Conservation (phyloP, 371 early-diverging fungal species). For the Lichtheimia corymbifera region DNA sequence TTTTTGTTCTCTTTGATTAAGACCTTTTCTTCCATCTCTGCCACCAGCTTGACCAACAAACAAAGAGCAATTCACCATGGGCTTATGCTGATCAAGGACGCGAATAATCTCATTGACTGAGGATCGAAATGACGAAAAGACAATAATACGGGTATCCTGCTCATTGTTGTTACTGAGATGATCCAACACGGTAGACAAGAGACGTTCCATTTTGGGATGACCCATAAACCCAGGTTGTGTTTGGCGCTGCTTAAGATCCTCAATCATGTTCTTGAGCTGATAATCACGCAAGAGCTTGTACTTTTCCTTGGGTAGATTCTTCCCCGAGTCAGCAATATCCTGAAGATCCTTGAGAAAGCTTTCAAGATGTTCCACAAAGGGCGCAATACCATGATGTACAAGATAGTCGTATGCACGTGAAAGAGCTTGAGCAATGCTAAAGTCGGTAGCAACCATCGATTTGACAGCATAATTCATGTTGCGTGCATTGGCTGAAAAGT, state of each 20-base stretch:
- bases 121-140: slow-evolving; percentile 87
- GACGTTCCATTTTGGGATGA: slow-evolving; percentile 82
- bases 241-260: slow-evolving; percentile 18
- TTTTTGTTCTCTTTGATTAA: slow-evolving; percentile 85
- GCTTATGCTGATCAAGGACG: slow-evolving; percentile 62
- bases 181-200: slow-evolving; percentile 63
- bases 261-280: slow-evolving; percentile 17
- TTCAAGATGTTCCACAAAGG: slow-evolving; percentile 55
- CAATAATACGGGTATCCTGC: slow-evolving; percentile 72
- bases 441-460: slow-evolving; percentile 37
- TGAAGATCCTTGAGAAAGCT: slow-evolving; percentile 15
- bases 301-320: slow-evolving; percentile 23
- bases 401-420: slow-evolving; percentile 58
- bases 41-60: slow-evolving; percentile 86
- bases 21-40: slow-evolving; percentile 65
- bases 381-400: slow-evolving; percentile 61
- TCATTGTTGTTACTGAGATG: slow-evolving; percentile 55
- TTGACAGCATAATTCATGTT: slow-evolving; percentile 28
- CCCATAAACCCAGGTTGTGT: slow-evolving; percentile 57
- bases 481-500: slow-evolving; percentile 29
- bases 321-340: slow-evolving; percentile 17
- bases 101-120: slow-evolving; percentile 86
- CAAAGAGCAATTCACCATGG: slow-evolving; percentile 66
- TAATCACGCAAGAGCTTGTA: slow-evolving; percentile 15
- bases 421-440: slow-evolving; percentile 41